Percentiles rank a stretch among this genome's conserved stretches.
Evolutionary conservation across 371 early-diverging fungal genomes (phyloP).

Genomic region (Apophysomyces sp.): DNA sequence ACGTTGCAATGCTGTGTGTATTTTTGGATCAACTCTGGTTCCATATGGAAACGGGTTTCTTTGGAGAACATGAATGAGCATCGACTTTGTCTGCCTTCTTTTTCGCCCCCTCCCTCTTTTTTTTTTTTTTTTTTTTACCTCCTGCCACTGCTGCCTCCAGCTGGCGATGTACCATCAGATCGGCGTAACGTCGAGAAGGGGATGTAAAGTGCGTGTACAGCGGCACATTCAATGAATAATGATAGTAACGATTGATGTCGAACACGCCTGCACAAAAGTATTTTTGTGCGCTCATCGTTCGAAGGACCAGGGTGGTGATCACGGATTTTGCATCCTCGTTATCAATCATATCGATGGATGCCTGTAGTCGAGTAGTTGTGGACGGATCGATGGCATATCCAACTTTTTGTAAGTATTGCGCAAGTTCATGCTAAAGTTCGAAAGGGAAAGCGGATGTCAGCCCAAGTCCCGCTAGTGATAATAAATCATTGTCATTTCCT

Average conservation of each 20-base stretch:
- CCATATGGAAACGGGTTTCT: constrained; percentile 52
- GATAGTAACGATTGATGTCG: constrained; percentile 59
- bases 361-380: constrained; percentile 58
- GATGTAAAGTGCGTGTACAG: constrained; percentile 90
- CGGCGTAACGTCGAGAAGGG: constrained; percentile 95
- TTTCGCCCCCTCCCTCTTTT: too few species aligned
- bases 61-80: not conserved
- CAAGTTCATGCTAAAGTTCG: constrained; percentile 39
- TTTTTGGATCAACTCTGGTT: constrained; percentile 36
- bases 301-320: constrained; percentile 57
- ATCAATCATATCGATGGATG: constrained; percentile 68
- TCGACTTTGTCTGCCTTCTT: not conserved
- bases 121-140: constrained; percentile 7
- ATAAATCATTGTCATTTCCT: constrained; percentile 20
- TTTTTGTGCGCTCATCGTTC: constrained; percentile 75
- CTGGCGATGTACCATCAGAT: constrained; percentile 90
- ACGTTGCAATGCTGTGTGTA: constrained; percentile 70
- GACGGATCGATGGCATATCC: constrained; percentile 52
- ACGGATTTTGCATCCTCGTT: constrained; percentile 38
- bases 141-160: constrained; percentile 35
- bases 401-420: constrained; percentile 50
- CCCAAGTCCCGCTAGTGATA: too few species aligned
- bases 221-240: constrained; percentile 72
- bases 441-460: not conserved
- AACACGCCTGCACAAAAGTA: constrained; percentile 83